Base-by-base conservation (phyloP, 73 alveolate genomes). In the Paramecium sexaurelia region DNA sequence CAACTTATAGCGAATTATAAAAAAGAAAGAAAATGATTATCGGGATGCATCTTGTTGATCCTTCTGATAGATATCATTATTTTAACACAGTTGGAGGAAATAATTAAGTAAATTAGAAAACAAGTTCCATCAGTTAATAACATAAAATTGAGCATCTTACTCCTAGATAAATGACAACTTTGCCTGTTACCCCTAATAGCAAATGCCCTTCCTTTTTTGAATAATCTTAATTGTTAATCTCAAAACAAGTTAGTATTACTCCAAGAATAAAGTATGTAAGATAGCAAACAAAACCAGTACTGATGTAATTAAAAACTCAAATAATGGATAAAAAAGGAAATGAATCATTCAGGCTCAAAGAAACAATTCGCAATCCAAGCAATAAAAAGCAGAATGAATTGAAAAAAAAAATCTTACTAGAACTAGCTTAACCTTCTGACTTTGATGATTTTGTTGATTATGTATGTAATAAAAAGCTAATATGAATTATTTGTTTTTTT, bases 11-110 rank as follows among this genome's bases (percentile, higher is more conserved):
- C 43, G 83, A 61, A 61, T 29, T 61, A 61, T 61, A 61, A 61
- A 61, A 61, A 61, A 61, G 83, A 61, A 61, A 61, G 43, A 61
- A 61, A 29, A 61, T 61, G 83, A 27, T 61, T 11, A 61, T 61
- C 7, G 83, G 83, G 11, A 61, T 61, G 83, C 83, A 61, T 32
- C 8, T 61, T 1, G 39, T 61, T 26, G 83, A 61, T 11, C 83
- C 43, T 1, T 61, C 83, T 26, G 83, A 61, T 26, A 61, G 83
- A 61, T 61, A 61, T 61, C 83, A 61, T 24, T 61, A 61, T 32
- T 61, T 61, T 15, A 61, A 61, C 83, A 26, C 17, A 1, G 19
- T 29, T 11, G 47, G 43, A 26, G 26, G 33, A 61, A 61, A 19
- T 11, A 61, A 61, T 29, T 32, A 26, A 29, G 1, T 29, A 8